These are phyloP conservation scores for Myxozyma geophila DNA, from an alignment of 805 yeast genomes.

Conservation along the genomic window DNA sequence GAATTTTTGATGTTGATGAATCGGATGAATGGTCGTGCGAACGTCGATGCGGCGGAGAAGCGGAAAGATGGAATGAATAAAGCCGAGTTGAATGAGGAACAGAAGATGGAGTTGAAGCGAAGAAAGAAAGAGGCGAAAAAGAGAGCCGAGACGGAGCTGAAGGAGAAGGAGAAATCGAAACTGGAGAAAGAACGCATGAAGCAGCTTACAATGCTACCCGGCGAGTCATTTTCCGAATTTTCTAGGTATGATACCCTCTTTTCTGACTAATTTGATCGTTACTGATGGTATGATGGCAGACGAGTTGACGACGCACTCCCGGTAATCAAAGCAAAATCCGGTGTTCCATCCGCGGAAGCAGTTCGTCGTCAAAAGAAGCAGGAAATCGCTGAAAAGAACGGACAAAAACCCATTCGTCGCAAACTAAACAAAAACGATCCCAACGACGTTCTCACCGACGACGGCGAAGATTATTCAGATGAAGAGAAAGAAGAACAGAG, in stretches of 20 bases:
- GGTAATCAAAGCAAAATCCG: slow-evolving; percentile 45
- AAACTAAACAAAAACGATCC: slow-evolving; percentile 34
- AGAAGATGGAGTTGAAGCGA: slow-evolving; percentile 3
- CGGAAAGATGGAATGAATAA: background rate
- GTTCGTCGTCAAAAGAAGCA: slow-evolving; percentile 34
- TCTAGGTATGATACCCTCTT: slow-evolving; percentile 16
- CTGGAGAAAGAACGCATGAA: slow-evolving; percentile 10
- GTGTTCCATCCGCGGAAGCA: slow-evolving; percentile 42
- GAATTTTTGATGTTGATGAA: slow-evolving; percentile 44
- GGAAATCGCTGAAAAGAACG: slow-evolving; percentile 36
- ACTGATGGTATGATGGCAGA: slow-evolving; percentile 28
- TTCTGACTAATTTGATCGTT: background rate
- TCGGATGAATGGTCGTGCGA: slow-evolving; percentile 16
- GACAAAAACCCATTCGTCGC: slow-evolving; percentile 30
- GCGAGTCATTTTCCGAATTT: slow-evolving; percentile 49
- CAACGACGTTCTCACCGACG: slow-evolving; percentile 41
- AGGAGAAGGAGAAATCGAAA: slow-evolving; percentile 12
- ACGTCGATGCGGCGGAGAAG: background rate
- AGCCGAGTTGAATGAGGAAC: background rate
- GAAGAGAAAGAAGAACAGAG: slow-evolving; percentile 39
- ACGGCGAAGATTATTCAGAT: slow-evolving; percentile 33
- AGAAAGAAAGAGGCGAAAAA: slow-evolving; percentile 10
- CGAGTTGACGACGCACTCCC: slow-evolving; percentile 51
- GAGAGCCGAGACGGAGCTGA: slow-evolving; percentile 17
- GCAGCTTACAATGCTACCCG: slow-evolving; percentile 41